Conservation (phyloP, 78 protist genomes). For the Guillardia theta region DNA sequence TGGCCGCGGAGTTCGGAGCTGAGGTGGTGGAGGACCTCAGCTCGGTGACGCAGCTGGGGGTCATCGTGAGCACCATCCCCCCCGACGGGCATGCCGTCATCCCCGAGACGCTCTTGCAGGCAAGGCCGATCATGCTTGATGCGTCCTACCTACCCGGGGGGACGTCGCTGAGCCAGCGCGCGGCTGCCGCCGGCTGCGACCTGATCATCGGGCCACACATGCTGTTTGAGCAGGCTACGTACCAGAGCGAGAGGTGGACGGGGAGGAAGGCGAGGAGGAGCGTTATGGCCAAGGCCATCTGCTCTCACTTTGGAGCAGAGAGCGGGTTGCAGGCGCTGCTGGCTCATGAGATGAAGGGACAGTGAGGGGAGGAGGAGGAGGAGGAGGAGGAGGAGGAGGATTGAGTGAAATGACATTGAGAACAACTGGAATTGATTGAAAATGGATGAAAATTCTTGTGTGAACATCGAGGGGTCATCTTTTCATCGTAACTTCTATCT, state of each 20-base stretch:
- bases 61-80: slow-evolving; percentile 31
- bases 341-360: neutral
- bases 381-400: too few species aligned
- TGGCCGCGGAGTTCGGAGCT: slow-evolving; percentile 56
- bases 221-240: slow-evolving; percentile 29
- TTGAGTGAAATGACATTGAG: too few species aligned
- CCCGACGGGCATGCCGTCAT: neutral
- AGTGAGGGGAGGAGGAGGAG: too few species aligned
- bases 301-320: neutral
- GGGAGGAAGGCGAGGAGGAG: neutral
- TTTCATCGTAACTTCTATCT: neutral
- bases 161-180: neutral
- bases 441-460: neutral
- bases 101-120: neutral
- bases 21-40: neutral
- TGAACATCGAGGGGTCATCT: neutral
- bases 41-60: neutral
- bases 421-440: neutral
- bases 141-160: slow-evolving; percentile 41
- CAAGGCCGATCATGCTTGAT: neutral
- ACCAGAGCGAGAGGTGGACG: slow-evolving; percentile 17
- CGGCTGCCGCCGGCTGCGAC: neutral
- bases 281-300: neutral
- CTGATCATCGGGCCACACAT: neutral
- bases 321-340: neutral